phyloP scores from a whole-genome alignment of 768 basidiomycete genomes.

The Boletus subcaerulescens region DNA sequence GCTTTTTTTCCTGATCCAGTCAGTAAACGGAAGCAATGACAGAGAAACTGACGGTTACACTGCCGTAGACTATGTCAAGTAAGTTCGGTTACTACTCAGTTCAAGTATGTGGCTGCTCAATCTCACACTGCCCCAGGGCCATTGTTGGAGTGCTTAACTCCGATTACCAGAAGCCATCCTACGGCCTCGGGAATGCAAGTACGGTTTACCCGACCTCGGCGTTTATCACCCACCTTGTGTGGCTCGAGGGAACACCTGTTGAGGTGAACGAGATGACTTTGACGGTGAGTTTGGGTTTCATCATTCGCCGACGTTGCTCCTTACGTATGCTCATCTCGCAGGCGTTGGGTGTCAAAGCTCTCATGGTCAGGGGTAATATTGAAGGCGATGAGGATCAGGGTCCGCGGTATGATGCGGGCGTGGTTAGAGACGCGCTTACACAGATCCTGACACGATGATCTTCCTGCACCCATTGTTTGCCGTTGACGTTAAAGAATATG shows the following conservation, averaged over 20 bases:
- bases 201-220: constrained; percentile 73
- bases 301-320: neutral
- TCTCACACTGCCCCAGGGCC: constrained; percentile 41
- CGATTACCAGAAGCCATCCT: constrained; percentile 46
- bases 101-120: neutral
- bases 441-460: constrained; percentile 23
- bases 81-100: constrained; percentile 18
- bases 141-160: constrained; percentile 69
- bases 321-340: constrained; percentile 25
- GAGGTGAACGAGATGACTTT: constrained; percentile 58
- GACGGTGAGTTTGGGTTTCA: constrained; percentile 44
- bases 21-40: constrained; percentile 88
- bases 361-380: constrained; percentile 40
- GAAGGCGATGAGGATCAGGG: constrained; percentile 22
- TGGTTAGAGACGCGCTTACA: constrained; percentile 44
- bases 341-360: constrained; percentile 60
- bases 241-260: constrained; percentile 63
- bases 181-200: constrained; percentile 56
- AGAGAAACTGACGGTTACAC: constrained; percentile 86
- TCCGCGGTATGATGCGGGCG: constrained; percentile 43
- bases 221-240: constrained; percentile 83
- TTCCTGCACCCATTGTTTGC: neutral
- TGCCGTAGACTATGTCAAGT: constrained; percentile 83
- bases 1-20: constrained; percentile 2
- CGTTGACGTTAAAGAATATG: neutral